Percentiles rank a stretch among this genome's conserved stretches.
Conservation (phyloP, 768 basidiomycete genomes). For the Stropharia rugosoannulata region DNA sequence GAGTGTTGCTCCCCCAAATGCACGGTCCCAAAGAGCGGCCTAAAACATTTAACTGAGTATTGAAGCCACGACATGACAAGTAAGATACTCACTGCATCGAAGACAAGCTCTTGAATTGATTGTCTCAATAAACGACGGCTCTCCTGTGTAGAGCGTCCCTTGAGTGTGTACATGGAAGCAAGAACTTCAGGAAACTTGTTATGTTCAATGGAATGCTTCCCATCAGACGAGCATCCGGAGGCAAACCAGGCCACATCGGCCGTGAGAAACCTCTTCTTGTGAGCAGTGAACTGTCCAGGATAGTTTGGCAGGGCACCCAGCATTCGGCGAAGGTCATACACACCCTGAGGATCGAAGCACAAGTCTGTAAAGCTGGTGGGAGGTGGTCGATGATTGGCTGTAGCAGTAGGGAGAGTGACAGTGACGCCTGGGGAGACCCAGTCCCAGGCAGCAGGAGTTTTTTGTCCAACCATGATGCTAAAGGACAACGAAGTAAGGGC, state of each 20-base stretch:
- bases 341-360: not conserved
- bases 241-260: constrained; percentile 2
- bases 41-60: not conserved
- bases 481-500: no score
- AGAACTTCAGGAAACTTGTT: not conserved
- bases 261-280: not conserved
- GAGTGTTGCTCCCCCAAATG: constrained; percentile 3
- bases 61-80: not conserved
- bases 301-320: not conserved
- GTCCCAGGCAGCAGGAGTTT: no score
- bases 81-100: not conserved
- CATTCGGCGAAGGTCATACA: not conserved
- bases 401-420: not conserved
- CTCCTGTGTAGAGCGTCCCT: not conserved
- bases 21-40: constrained; percentile 2
- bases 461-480: not conserved
- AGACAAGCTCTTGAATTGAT: not conserved
- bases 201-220: not conserved
- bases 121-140: not conserved
- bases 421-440: not conserved
- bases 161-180: not conserved
- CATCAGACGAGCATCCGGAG: not conserved
- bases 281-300: not conserved
- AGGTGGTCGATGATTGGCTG: not conserved
- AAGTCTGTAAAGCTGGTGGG: not conserved